Evolutionary conservation across 805 yeast genomes (phyloP), one percentile per base, ranked within the genome.

Genomic region (Kluyveromyces wickerhamii): DNA sequence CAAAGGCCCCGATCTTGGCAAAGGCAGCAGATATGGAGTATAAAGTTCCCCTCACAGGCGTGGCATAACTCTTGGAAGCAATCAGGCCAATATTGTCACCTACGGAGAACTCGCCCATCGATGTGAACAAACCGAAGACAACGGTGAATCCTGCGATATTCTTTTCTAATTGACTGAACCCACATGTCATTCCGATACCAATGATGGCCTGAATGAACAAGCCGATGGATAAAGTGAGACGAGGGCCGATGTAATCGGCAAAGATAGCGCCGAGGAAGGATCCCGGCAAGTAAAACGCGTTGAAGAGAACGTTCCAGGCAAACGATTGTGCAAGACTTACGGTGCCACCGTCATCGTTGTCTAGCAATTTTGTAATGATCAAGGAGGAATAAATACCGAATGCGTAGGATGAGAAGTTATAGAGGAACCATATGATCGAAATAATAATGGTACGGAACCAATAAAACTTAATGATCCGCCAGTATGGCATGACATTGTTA

Each of bases 1-100:
- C 82, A 54, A 88, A 87, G 1, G 95, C 96, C 54, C 96, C 96
- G 40, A 85, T 66, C 59, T 88, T 88, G 52, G 95, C 96, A 35
- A 78, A 48, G 17, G 95, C 95, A 37, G 96, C 95, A 28, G 94
- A 89, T 47, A 86, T 68, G 49, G 92, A 92, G 54, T 88, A 88
- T 62, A 81, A 84, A 49, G 82, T 82, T 39, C 96, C 96, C 65
- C 96, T 78, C 37, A 87, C 72, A 15, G 95, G 78, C 7, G 95
- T 79, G 29, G 95, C 81, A 30, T 79, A 71, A 5, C 95, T 80
- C 62, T 87, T 87, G 27, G 95, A 72, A 14, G 95, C 94, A 42
- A 88, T 67, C 37, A 83, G 63, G 47, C 96, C 96, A 57, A 83
- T 80, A 61, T 83, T 85, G 61, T 87, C 85, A 63, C 96, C 97